These are phyloP conservation scores for Cladosporium sp. DNA, from an alignment of 2,329 filamentous ascomycete genomes.

Conservation along the genomic window DNA sequence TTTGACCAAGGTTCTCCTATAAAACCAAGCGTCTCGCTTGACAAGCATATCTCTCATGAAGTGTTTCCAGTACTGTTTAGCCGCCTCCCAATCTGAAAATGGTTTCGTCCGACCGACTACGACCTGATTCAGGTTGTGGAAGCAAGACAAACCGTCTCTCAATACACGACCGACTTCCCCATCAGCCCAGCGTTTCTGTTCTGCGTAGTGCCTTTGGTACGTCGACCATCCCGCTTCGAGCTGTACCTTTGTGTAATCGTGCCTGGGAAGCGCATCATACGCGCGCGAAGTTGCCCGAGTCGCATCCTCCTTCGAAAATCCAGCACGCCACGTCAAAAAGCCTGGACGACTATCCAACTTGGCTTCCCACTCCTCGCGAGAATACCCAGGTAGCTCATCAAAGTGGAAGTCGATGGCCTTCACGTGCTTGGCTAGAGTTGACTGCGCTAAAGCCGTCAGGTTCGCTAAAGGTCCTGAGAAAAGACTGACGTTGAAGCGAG, in stretches of 20 bases:
- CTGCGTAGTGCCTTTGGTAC: neutral
- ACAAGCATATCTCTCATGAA: neutral
- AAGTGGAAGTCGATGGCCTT: conserved; percentile 25
- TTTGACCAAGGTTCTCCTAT: neutral
- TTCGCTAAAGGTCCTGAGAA: conserved; percentile 21
- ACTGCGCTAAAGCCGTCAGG: conserved; percentile 18
- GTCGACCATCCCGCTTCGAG: conserved; percentile 15
- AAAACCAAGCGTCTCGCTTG: neutral
- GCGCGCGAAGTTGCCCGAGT: neutral
- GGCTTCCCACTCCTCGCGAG: conserved; percentile 14
- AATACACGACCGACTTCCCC: conserved; percentile 14
- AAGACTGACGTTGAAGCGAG: conserved; percentile 22
- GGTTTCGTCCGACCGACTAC: conserved; percentile 14
- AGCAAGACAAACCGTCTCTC: conserved; percentile 17
- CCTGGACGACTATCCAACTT: neutral
- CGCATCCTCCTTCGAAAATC: neutral
- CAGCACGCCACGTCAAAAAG: neutral
- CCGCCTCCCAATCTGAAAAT: neutral
- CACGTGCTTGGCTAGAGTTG: conserved; percentile 22
- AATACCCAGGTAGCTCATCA: conserved; percentile 24
- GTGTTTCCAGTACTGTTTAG: neutral
- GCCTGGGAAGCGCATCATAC: conserved; percentile 14
- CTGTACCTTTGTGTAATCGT: conserved; percentile 16
- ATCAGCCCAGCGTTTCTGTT: conserved; percentile 17
- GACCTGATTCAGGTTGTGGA: conserved; percentile 20